Percentiles rank a stretch among this genome's conserved stretches.
Evolutionary conservation across 116 monocot species (phyloP).

Genomic region (Iris pallida): DNA sequence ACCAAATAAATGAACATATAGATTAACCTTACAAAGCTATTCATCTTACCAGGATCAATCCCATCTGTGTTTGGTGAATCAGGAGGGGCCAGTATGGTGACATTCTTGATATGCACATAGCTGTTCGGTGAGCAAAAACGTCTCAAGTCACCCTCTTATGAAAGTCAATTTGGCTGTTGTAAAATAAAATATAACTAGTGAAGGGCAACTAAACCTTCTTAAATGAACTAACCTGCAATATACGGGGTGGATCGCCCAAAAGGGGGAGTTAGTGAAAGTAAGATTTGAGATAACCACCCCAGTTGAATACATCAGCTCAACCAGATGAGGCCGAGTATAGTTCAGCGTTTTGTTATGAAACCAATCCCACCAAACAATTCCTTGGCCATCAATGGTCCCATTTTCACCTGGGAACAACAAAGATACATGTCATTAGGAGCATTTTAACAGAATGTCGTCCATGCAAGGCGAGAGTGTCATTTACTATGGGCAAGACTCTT

Average conservation of each 20-base stretch:
- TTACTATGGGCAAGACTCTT: background rate
- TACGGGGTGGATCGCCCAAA: constrained; percentile 58
- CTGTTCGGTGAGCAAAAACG: background rate
- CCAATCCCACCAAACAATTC: constrained; percentile 51
- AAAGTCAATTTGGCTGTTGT: too few relatives aligned
- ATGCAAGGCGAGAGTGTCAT: too few relatives aligned
- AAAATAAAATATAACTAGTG: background rate
- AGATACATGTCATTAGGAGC: background rate
- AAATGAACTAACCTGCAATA: constrained; percentile 37
- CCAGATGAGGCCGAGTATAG: constrained; percentile 46
- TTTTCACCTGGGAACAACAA: constrained; percentile 33
- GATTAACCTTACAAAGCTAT: too few relatives aligned
- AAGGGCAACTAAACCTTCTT: background rate
- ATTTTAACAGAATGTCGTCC: background rate
- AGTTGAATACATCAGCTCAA: constrained; percentile 47
- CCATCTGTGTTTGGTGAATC: constrained; percentile 30
- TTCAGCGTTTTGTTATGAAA: constrained; percentile 32
- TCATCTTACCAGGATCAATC: constrained; percentile 22
- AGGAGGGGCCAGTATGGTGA: constrained; percentile 18
- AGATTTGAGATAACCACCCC: constrained; percentile 43
- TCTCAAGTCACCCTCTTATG: background rate
- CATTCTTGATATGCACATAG: constrained; percentile 16
- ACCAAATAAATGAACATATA: too few relatives aligned
- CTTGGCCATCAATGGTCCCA: constrained; percentile 62
- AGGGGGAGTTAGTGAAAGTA: constrained; percentile 53